Evolutionary conservation across 1,284 basidiomycete species (phyloP), one percentile per base, ranked within the genome.

Genomic region (Leccinum pachyderme): DNA sequence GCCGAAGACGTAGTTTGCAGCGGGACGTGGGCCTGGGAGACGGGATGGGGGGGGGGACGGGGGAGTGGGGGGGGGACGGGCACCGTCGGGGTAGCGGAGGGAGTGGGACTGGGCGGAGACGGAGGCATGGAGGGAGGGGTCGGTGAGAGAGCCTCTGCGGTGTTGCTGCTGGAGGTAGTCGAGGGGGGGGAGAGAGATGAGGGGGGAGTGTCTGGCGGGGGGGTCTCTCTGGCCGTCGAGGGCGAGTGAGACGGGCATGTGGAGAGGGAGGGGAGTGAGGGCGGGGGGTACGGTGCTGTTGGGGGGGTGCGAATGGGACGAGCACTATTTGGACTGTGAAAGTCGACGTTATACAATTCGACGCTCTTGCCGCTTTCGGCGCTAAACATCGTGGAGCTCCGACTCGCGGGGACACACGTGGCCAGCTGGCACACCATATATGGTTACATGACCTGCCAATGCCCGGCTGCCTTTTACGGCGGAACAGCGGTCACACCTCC

Each of bases 91-190:
- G 52, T 53, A 61, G 33, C 55, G 31, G 47, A n/a, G 47, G 24
- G 47, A 15, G 31, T 18, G 64, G 12, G 43, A n/a, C 5, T 44
- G 44, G 44, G 44, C 27, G 27, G 44, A 28, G 44, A 28, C 44
- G 33, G 74, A 65, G 15, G 81, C 82, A 72, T 89, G 87, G 51
- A 90, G 77, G 47, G 84, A 84, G 3, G 88, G 89, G 74, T 91
- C 89, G 18, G 89, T 89, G 65, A 90, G 85, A 2, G 89, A 91
- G 54, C 87, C 87, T 57, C 88, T 76, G 27, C 89, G 33, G 33
- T 35, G 82, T 65, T 90, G 89, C 56, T 81, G 87, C 70, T 90
- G 87, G 28, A 90, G 79, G 67, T 79, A 85, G 68, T 89, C 84
- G 61, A 91, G 82, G 13, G 88, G 87, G 8, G 86, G 84, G 32